Evolutionary conservation across 306 rosid genomes (phyloP), one percentile per base, ranked within the genome.

Genomic region (Abrus precatorius): DNA sequence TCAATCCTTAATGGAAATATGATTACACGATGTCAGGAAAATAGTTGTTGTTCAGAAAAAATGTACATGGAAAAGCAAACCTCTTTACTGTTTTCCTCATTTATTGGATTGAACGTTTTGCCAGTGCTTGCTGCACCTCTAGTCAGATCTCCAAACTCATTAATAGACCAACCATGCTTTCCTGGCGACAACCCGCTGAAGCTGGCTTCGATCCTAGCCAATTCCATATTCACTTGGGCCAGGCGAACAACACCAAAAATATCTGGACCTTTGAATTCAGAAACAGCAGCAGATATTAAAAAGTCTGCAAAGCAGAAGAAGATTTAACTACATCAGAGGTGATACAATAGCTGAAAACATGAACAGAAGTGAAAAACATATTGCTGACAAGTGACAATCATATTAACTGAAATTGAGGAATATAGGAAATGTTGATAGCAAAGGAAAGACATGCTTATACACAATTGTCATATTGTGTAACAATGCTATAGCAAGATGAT

Each of bases 121-220:
- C 98, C 98, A 11, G 98, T 95, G 94, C 96, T 90, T 29, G 92
- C 91, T 34, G 97, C 93, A 72, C 97, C 99, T 82, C 88, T 88
- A 55, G 97, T 93, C 79, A 93, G 80, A 76, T 95, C 99, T 71
- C 99, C 99, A 83, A 88, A 95, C 84, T 91, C 90, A 75, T 93
- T 93, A 80, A 95, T 92, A 36, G 98, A 91, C 98, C 97, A 95
- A 68, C 91, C 89, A 78, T 95, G 99, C 86, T 91, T 93, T 64
- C 98, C 98, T 11, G 97, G 98, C 2, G 92, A 84, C 71, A 95
- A 69, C 40, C 98, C 98, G 36, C 93, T 93, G 54, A 93, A 93
- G 86, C 74, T 87, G 69, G 97, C 99, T 80, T 95, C 99, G 73
- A 95, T 85, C 90, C 97, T 90, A 56, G 96, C 90, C 83, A 95